phyloP scores from a whole-genome alignment of 768 basidiomycete species.

The Hygrocybe punicea region DNA sequence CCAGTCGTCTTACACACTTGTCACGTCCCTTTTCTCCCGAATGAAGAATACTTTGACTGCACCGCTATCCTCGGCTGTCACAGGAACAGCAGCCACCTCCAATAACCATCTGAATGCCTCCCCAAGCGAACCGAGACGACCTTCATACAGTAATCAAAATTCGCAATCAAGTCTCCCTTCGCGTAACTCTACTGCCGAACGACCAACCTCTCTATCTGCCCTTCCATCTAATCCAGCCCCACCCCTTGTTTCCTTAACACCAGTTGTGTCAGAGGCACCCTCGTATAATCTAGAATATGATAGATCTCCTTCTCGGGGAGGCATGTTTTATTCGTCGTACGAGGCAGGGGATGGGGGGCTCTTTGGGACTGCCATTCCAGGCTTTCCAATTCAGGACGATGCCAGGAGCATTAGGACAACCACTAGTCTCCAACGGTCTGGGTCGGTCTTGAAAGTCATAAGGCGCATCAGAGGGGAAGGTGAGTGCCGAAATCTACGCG shows the following conservation, averaged over 20 bases:
- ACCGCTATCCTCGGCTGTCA: conserved; percentile 56
- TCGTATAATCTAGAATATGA: conserved; percentile 67
- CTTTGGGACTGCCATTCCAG: conserved; percentile 76
- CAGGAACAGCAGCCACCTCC: conserved; percentile 35
- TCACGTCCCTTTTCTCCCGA: conserved; percentile 74
- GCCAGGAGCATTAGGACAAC: conserved; percentile 80
- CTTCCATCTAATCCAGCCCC: conserved; percentile 63
- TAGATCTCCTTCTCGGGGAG: conserved; percentile 51
- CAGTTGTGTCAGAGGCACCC: conserved; percentile 75
- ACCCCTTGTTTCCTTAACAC: conserved; percentile 80
- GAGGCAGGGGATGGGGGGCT: conserved; percentile 54
- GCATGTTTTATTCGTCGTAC: conserved; percentile 49
- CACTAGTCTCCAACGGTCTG: conserved; percentile 65
- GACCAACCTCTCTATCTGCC: conserved; percentile 54
- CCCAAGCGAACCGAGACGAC: conserved; percentile 55
- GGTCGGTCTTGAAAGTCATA: conserved; percentile 89
- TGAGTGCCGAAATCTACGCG: conserved; percentile 18
- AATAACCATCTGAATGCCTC: conserved; percentile 31
- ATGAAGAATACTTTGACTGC: conserved; percentile 77
- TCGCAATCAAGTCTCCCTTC: conserved; percentile 48
- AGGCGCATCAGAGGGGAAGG: conserved; percentile 89
- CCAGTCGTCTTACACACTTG: conserved; percentile 79
- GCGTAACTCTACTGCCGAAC: conserved; percentile 48
- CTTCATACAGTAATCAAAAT: conserved; percentile 44
- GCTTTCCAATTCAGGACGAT: conserved; percentile 90